Evolutionary conservation across 768 basidiomycete species (phyloP).

Genomic region (Amanita polypyramis): DNA sequence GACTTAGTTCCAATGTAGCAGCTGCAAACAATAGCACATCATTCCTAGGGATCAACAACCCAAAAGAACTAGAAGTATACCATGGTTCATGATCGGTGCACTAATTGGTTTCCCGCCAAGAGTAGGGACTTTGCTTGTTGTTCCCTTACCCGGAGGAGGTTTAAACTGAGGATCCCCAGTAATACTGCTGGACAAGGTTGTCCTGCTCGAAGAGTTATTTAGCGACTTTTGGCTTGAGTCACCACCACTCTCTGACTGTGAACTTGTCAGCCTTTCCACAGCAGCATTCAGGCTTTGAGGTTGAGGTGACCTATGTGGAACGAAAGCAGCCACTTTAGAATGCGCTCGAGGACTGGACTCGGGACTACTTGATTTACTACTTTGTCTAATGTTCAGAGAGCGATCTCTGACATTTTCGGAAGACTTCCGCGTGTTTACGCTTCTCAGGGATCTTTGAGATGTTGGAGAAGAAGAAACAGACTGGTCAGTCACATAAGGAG

Average conservation of each 20-base stretch:
- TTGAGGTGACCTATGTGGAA: constrained; percentile 42
- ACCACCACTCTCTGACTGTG: constrained; percentile 32
- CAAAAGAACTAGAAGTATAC: constrained; percentile 26
- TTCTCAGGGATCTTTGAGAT: constrained; percentile 9
- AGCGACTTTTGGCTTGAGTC: constrained; percentile 17
- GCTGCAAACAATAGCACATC: constrained; percentile 24
- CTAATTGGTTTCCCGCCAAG: constrained; percentile 60
- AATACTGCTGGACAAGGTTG: constrained; percentile 3
- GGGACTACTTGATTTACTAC: constrained; percentile 17
- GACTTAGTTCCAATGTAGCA: constrained; percentile 65
- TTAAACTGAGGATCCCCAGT: constrained; percentile 15
- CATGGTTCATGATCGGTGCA: constrained; percentile 57
- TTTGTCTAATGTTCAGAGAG: background rate
- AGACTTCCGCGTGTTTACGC: constrained; percentile 21
- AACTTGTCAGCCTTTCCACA: constrained; percentile 47
- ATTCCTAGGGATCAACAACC: background rate
- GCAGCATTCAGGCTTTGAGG: constrained; percentile 70
- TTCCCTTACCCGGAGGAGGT: constrained; percentile 18
- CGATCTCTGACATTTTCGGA: constrained; percentile 13
- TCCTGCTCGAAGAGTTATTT: constrained; percentile 15
- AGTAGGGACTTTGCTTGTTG: constrained; percentile 19
- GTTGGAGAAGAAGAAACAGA: constrained; percentile 47
- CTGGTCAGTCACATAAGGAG: constrained; percentile 54
- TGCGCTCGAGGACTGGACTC: constrained; percentile 36
- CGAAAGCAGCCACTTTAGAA: constrained; percentile 44